Evolutionary conservation across 768 basidiomycete genomes (phyloP).

Genomic region (Amanita jacksonii): DNA sequence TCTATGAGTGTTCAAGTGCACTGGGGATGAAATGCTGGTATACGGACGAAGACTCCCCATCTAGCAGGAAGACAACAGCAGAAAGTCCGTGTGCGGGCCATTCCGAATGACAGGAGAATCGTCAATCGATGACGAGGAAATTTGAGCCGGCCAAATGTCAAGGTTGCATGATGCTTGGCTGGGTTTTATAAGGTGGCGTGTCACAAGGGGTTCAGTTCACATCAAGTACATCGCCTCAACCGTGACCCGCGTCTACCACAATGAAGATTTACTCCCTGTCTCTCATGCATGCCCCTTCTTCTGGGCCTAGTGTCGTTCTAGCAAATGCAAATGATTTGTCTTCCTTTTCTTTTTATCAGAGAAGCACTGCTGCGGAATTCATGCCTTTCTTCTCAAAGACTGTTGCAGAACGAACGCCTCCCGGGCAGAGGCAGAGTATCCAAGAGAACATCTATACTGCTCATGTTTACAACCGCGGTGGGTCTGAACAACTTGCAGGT

Average conservation of each 20-base stretch:
- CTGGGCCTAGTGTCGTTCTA: conserved; percentile 55
- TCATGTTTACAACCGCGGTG: conserved; percentile 87
- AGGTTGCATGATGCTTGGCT: background rate
- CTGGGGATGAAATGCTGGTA: background rate
- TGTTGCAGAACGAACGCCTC: conserved; percentile 77
- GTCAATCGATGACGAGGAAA: conserved; percentile 5
- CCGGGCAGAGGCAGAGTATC: conserved; percentile 87
- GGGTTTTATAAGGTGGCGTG: background rate
- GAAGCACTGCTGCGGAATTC: conserved; percentile 82
- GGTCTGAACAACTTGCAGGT: conserved; percentile 83
- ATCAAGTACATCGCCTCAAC: background rate
- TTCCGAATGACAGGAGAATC: background rate
- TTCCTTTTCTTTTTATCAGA: conserved; percentile 91
- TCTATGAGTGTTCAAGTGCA: background rate
- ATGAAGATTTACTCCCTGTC: conserved; percentile 90
- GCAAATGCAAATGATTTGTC: conserved; percentile 70
- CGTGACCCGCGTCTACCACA: background rate
- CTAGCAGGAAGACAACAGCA: conserved; percentile 61
- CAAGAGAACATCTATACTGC: conserved; percentile 91
- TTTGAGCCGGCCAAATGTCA: conserved; percentile 5
- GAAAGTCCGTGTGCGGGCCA: conserved; percentile 44
- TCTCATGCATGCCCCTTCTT: conserved; percentile 57
- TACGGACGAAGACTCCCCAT: conserved; percentile 48
- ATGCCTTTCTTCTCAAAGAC: conserved; percentile 92
- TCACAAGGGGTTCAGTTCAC: background rate